Evolutionary conservation across 2,329 filamentous ascomycete genomes (phyloP).

Genomic region (Alternaria angustiovoidea): DNA sequence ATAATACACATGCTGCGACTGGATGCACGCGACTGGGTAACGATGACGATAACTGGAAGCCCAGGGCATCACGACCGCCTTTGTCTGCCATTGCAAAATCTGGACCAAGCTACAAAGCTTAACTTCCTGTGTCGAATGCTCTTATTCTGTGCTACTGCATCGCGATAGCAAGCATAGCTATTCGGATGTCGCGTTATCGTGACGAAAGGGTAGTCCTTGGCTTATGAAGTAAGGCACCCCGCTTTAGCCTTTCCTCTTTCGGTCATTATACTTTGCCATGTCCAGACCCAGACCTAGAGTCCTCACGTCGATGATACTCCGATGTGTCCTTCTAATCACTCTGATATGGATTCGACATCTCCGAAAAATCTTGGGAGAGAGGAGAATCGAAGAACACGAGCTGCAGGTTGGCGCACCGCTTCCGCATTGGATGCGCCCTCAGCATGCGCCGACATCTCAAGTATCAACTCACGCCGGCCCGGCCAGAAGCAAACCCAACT

Average conservation of each 20-base stretch:
- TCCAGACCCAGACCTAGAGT: not conserved
- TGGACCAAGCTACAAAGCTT: not conserved
- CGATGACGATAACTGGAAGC: not conserved
- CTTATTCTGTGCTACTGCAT: not conserved
- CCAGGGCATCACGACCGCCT: not conserved
- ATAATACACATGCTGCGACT: slow-evolving; percentile 2
- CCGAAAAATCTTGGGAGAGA: not conserved
- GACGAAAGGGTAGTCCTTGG: not conserved
- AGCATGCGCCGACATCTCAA: not conserved
- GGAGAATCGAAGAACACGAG: not conserved
- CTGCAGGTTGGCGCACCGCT: not conserved
- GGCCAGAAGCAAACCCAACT: slow-evolving; percentile 1
- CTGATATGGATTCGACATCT: not conserved
- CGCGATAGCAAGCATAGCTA: not conserved
- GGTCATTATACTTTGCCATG: not conserved
- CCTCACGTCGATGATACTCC: not conserved
- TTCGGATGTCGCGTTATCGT: not conserved
- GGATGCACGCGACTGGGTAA: not conserved
- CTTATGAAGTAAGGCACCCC: not conserved
- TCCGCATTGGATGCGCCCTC: not conserved
- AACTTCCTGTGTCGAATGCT: not conserved
- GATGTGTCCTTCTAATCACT: not conserved
- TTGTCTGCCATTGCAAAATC: not conserved
- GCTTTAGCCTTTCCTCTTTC: not conserved
- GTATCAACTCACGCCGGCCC: not conserved